A percentile compares a stretch with the other conserved stretches of the same genome.
These are phyloP conservation scores for Marchantia paleacea DNA, from an alignment of 225 moss, liverwort and hornwort species.

Conservation along the genomic window DNA sequence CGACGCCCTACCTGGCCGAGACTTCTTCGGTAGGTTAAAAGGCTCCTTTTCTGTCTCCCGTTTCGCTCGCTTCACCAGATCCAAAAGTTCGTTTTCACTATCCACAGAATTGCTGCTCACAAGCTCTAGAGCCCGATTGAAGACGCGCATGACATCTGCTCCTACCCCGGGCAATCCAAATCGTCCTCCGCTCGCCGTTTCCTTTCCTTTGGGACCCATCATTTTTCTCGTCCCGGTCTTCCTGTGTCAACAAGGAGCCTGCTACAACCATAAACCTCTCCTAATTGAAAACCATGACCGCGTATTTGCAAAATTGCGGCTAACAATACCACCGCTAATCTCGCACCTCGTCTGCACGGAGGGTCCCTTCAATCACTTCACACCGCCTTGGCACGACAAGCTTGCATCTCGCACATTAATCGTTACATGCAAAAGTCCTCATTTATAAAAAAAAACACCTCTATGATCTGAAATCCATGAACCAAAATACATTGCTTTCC, in stretches of 20 bases:
- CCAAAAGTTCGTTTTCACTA: slow-evolving; percentile 87
- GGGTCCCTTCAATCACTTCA: no score
- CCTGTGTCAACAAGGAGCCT: not conserved
- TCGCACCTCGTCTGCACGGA: not conserved
- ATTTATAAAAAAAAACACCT: no score
- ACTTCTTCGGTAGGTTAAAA: slow-evolving; percentile 60
- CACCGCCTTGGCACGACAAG: no score
- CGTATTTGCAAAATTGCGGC: no score
- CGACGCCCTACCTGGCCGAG: slow-evolving; percentile 37
- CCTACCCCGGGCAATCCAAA: slow-evolving; percentile 54
- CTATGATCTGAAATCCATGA: no score
- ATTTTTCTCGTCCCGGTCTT: not conserved
- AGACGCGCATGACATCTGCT: slow-evolving; percentile 63
- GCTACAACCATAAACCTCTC: not conserved
- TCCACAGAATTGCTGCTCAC: slow-evolving; percentile 66
- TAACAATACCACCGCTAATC: not conserved
- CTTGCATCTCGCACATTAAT: no score
- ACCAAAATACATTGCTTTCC: no score
- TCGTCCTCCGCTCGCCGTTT: slow-evolving; percentile 51
- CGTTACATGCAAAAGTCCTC: no score
- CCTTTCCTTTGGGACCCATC: slow-evolving; percentile 54
- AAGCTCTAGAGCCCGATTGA: slow-evolving; percentile 82
- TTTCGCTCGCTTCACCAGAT: slow-evolving; percentile 89
- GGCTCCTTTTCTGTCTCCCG: slow-evolving; percentile 77
- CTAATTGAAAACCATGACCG: not conserved